A percentile compares a stretch with the other conserved stretches of the same genome.
These are phyloP conservation scores for Bruguiera parviflora DNA, from an alignment of 345 rosid genomes.

Conservation along the genomic window DNA sequence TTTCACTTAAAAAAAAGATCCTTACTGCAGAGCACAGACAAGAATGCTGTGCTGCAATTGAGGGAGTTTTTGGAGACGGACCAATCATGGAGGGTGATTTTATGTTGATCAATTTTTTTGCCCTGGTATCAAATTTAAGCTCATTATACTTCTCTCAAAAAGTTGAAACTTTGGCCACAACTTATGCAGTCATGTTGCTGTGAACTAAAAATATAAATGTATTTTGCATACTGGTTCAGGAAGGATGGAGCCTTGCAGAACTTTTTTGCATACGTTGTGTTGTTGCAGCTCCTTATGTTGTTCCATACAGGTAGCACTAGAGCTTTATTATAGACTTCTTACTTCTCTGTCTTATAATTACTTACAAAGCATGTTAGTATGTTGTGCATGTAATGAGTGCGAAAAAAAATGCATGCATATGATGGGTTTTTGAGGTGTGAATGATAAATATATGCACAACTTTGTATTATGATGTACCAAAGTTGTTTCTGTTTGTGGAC, in stretches of 20 bases:
- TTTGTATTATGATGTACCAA: too few relatives aligned
- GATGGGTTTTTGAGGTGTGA: too few relatives aligned
- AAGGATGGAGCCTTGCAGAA: constrained; percentile 96
- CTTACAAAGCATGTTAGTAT: neutral
- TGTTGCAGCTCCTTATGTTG: constrained; percentile 88
- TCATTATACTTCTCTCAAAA: constrained; percentile 1
- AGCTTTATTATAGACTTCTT: constrained; percentile 1
- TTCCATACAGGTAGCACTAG: constrained; percentile 75
- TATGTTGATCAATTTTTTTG: constrained; percentile 77
- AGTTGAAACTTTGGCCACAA: constrained; percentile 2
- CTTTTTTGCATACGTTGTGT: constrained; percentile 63
- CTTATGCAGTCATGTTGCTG: neutral
- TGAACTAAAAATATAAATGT: constrained; percentile 1
- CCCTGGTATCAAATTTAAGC: constrained; percentile 50
- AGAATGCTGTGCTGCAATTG: constrained; percentile 55
- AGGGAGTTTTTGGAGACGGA: constrained; percentile 49
- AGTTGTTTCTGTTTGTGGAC: too few relatives aligned
- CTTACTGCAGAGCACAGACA: constrained; percentile 51
- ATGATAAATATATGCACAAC: too few relatives aligned
- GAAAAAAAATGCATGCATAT: too few relatives aligned
- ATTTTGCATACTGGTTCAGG: constrained; percentile 39
- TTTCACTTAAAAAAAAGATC: constrained; percentile 37
- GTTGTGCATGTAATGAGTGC: too few relatives aligned
- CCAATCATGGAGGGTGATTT: constrained; percentile 56
- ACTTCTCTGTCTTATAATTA: neutral